Evolutionary conservation across 2,329 filamentous ascomycete genomes (phyloP), one percentile per base, ranked within the genome.

Genomic region (Coniella vitis): DNA sequence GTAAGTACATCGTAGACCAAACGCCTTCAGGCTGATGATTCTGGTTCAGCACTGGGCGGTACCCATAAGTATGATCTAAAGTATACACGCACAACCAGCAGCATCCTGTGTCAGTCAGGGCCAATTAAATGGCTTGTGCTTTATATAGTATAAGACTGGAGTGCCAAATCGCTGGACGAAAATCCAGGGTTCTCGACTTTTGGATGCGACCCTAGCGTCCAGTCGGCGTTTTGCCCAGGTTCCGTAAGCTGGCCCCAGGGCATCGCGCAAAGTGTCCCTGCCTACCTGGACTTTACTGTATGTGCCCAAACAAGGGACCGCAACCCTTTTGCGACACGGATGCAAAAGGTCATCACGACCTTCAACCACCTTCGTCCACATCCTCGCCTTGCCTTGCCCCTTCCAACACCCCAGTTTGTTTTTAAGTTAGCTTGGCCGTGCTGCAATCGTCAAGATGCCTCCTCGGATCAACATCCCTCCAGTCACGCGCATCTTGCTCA

Each of bases 401-500:
- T 21, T 25, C n/a, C n/a, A n/a, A 41, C 10, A 22, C 9, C 20
- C n/a, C 3, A 20, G 14, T 9, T 14, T n/a, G 7, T 29, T 8
- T 22, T 17, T 7, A 19, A 29, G 13, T 16, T 19, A 19, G 10
- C 29, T 29, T 31, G 32, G 12, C 25, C 48, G 45, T 38, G 39
- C 45, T 25, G 12, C 13, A 14, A 12, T 16, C 16, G 53, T 59
- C 67, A 68, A 61, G 63, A 86, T 95, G 89, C 78, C 87, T 60
- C 77, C 84, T 47, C 84, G 91, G 73, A 78, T 96, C 70, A 96
- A 94, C 63, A 84, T 97, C 55, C 93, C 93, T 52, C 91, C 93
- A 25, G 81, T 95, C 58, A 97, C 93, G 41, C 85, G 93, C 55
- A 81, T 80, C 59, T 76, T 91, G 48, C 83, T 98, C 59, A 79